These are phyloP conservation scores for Amorphotheca resinae DNA, from an alignment of 495 filamentous ascomycete genomes.

Conservation along the genomic window DNA sequence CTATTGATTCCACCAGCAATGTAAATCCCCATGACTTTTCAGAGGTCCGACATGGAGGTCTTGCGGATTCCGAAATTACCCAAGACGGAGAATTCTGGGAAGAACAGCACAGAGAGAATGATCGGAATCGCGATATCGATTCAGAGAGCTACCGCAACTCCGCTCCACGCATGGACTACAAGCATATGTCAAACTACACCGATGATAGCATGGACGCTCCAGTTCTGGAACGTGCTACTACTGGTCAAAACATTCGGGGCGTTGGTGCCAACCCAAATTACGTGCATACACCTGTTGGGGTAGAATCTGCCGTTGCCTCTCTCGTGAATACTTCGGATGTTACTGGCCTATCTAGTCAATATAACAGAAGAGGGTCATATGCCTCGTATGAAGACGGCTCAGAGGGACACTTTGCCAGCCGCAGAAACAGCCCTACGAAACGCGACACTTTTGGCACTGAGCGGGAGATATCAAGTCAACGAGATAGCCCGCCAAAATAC, in stretches of 20 bases:
- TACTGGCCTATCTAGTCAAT: conserved; percentile 33
- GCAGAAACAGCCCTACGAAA: conserved; percentile 18
- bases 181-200: conserved; percentile 47
- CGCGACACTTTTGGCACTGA: conserved; percentile 20
- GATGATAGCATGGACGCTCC: conserved; percentile 52
- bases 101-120: conserved; percentile 40
- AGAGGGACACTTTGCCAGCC: conserved; percentile 20
- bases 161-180: conserved; percentile 33
- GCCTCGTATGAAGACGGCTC: conserved; percentile 31
- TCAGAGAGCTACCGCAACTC: conserved; percentile 28
- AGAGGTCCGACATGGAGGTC: conserved; percentile 21
- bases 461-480: conserved; percentile 9
- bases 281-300: conserved; percentile 53
- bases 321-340: conserved; percentile 69
- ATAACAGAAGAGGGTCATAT: conserved; percentile 23
- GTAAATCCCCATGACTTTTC: conserved; percentile 22
- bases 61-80: conserved; percentile 24
- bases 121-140: conserved; percentile 37
- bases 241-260: conserved; percentile 55
- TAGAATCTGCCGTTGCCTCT: conserved; percentile 82
- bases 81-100: conserved; percentile 33
- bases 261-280: conserved; percentile 63
- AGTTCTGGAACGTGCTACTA: conserved; percentile 45
- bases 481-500: conserved; percentile 19
- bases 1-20: conserved; percentile 15